Base-by-base conservation (phyloP, 371 early-diverging fungal genomes). In the Mortierella sp. region DNA sequence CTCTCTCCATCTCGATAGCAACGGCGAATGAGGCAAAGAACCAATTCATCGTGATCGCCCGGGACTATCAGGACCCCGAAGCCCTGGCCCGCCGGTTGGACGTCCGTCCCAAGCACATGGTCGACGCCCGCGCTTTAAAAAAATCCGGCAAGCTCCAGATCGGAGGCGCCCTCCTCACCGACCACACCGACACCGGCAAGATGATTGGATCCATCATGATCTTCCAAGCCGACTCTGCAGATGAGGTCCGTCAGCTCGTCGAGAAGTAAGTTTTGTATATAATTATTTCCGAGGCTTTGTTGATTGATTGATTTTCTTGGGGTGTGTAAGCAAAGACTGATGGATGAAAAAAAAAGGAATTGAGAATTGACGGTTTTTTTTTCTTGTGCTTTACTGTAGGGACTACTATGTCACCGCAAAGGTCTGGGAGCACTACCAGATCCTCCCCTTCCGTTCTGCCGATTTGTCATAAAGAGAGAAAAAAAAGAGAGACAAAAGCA, bases 151-250 rank as follows among this genome's bases (percentile, higher is more conserved):
- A 31, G 0, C 40, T 91, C 4, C 58, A 86, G 3, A 29, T 76
- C 8, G 92, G 92, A 50, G 93, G 92, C 13, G 91, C 91, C 7
- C 71, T 89, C 9, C 74, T 93, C 45, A 65, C 79, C 1, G 71
- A 81, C n/a, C 75, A 79, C 50, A 66, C 77, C 19, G 72, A 81
- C 77, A 67, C 74, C 11, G 87, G 87, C 34, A 87, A 86, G 45
- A 93, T 93, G 93, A 68, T 85, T 70, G 93, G 93, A 11, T 89
- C 89, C 44, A 68, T 87, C 50, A 77, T 92, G 68, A 68, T 92
- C 19, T 65, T 88, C 1, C 85, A 86, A 8, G 90, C 89, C 22
- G 89, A 90, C 8, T 80, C 79, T 16, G 70, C 73, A 19, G 86
- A 89, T 45, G 87, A 89, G 22, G 87, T 89, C n/a, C 73, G 77